phyloP scores from a whole-genome alignment of 257 asterid species.

The Scutellaria baicalensis region DNA sequence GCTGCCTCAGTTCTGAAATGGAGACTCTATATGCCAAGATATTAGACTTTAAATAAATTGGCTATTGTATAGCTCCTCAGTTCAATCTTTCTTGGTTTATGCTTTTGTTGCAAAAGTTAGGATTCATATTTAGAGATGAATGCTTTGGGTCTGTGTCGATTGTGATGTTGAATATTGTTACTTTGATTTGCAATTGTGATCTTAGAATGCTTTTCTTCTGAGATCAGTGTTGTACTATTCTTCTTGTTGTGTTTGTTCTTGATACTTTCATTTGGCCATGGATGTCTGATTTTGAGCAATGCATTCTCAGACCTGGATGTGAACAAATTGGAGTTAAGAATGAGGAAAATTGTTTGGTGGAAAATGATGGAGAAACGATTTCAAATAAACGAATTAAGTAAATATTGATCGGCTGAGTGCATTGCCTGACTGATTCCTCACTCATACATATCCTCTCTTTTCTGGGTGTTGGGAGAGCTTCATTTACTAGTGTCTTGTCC shows the following conservation, averaged over 20 bases:
- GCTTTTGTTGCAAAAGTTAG: background rate
- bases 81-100: background rate
- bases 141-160: background rate
- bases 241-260: background rate
- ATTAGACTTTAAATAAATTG: conserved; percentile 11
- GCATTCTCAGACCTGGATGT: too few relatives aligned
- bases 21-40: background rate
- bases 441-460: too few relatives aligned
- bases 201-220: background rate
- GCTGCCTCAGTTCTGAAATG: conserved; percentile 1
- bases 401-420: too few relatives aligned
- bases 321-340: too few relatives aligned
- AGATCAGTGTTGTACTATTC: background rate
- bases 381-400: too few relatives aligned
- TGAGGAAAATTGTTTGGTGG: too few relatives aligned
- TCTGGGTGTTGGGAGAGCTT: too few relatives aligned
- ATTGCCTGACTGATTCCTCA: too few relatives aligned
- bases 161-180: background rate
- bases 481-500: too few relatives aligned
- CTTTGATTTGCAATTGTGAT: background rate
- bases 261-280: too few relatives aligned
- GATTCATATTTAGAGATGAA: background rate
- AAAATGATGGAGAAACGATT: too few relatives aligned
- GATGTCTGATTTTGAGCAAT: too few relatives aligned
- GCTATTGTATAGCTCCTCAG: background rate